Conservation (phyloP, 352 stramenopile species). For the Pythium dissimile region DNA sequence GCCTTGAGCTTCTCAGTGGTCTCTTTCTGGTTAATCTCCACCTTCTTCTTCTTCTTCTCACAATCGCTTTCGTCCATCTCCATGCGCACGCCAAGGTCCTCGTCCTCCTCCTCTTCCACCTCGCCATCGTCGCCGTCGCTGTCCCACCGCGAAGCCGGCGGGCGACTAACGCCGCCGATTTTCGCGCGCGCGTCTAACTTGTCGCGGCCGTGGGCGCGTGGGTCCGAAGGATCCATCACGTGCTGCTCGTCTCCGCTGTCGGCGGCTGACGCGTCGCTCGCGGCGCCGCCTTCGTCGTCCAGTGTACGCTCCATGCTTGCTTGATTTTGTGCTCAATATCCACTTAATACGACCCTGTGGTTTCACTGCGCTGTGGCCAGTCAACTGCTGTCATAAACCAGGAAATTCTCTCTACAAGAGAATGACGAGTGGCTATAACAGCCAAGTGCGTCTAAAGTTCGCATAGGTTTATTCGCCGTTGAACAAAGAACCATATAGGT, state of each 20-base stretch:
- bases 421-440: slow-evolving; percentile 1
- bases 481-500: background rate
- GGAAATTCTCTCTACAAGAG: slow-evolving; percentile 6
- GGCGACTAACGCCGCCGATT: background rate
- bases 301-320: background rate
- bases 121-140: slow-evolving; percentile 29
- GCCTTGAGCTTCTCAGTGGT: slow-evolving; percentile 20
- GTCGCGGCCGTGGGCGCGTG: slow-evolving; percentile 46
- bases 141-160: slow-evolving; percentile 66
- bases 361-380: too few relatives aligned
- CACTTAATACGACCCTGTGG: too few relatives aligned
- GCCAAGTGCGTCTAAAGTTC: background rate
- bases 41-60: background rate
- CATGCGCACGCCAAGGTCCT: slow-evolving; percentile 28
- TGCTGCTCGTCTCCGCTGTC: slow-evolving; percentile 45
- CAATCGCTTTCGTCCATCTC: slow-evolving; percentile 18
- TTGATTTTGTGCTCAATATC: too few relatives aligned
- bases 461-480: slow-evolving; percentile 5
- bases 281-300: slow-evolving; percentile 6
- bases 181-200: slow-evolving; percentile 9
- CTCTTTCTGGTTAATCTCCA: too few relatives aligned
- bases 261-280: slow-evolving; percentile 28
- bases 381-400: background rate
- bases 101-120: slow-evolving; percentile 26
- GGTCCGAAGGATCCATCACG: slow-evolving; percentile 77